Evolutionary conservation across 768 basidiomycete species (phyloP).

Genomic region (Filobasidium wieringae): DNA sequence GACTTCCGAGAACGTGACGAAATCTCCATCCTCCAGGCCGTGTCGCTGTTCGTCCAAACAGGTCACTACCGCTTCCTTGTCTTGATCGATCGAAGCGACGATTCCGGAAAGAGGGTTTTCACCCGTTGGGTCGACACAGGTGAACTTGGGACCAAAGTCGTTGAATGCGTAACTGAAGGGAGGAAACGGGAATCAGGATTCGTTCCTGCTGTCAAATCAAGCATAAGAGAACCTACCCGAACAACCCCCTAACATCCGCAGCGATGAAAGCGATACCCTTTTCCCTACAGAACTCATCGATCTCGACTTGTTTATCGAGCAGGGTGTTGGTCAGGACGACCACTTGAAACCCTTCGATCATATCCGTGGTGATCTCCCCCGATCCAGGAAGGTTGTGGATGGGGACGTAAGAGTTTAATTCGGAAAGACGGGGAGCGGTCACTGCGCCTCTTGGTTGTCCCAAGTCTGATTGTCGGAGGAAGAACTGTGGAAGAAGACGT

Average conservation of each 20-base stretch:
- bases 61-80: constrained; percentile 70
- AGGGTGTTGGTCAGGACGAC: constrained; percentile 75
- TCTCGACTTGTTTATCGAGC: constrained; percentile 73
- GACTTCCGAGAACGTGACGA: constrained; percentile 89
- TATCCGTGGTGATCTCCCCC: constrained; percentile 63
- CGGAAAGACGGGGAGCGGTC: constrained; percentile 75
- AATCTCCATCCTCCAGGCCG: constrained; percentile 97
- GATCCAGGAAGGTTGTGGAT: constrained; percentile 72
- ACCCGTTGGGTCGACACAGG: constrained; percentile 95
- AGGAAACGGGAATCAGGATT: neutral
- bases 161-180: constrained; percentile 71
- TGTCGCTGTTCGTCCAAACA: constrained; percentile 95
- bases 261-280: constrained; percentile 85
- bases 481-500: constrained; percentile 53
- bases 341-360: constrained; percentile 65
- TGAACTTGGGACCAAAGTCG: constrained; percentile 89
- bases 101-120: constrained; percentile 87
- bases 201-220: neutral
- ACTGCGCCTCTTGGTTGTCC: constrained; percentile 79
- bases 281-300: constrained; percentile 86
- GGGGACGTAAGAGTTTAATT: constrained; percentile 92
- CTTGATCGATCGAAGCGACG: constrained; percentile 74
- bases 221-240: constrained; percentile 53
- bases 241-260: constrained; percentile 82
- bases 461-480: constrained; percentile 73